Conservation (phyloP, 2,329 filamentous ascomycete species). For the Clarireedia monteithiana region DNA sequence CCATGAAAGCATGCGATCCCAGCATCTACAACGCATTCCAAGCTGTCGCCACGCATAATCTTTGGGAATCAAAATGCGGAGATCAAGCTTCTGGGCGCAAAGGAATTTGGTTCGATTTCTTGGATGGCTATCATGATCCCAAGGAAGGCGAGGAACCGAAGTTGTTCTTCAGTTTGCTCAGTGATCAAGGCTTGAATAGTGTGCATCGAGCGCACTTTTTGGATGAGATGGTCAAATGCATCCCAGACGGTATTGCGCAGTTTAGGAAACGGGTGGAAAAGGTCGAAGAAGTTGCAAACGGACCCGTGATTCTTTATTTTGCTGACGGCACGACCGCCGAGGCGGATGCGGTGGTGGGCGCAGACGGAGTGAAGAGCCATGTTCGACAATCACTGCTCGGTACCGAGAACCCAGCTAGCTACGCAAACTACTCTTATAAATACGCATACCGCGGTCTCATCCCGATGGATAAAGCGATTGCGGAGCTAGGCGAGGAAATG, state of each 20-base stretch:
- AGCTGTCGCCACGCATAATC: background rate
- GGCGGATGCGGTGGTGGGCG: conserved; percentile 46
- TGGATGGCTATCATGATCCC: background rate
- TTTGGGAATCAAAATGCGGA: background rate
- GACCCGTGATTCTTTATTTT: background rate
- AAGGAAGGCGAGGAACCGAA: background rate
- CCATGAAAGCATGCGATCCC: conserved; percentile 6
- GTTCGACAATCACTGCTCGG: conserved; percentile 46
- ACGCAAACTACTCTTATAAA: conserved; percentile 43
- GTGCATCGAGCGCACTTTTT: background rate
- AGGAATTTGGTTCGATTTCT: conserved; percentile 16
- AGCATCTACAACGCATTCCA: background rate
- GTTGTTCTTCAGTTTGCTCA: background rate
- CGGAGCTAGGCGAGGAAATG: conserved; percentile 40
- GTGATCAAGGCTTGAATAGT: background rate
- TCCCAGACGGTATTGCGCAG: background rate
- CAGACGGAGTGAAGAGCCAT: conserved; percentile 55
- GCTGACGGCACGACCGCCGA: conserved; percentile 9
- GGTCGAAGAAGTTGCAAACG: background rate
- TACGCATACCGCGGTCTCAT: conserved; percentile 55
- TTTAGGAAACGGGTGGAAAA: background rate
- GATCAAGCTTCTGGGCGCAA: background rate
- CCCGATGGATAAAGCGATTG: conserved; percentile 46
- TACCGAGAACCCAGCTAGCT: conserved; percentile 18
- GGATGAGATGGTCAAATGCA: background rate